These are phyloP conservation scores for Dendrostoma leiphaemia DNA, from an alignment of 2,329 filamentous ascomycete genomes.

Conservation along the genomic window DNA sequence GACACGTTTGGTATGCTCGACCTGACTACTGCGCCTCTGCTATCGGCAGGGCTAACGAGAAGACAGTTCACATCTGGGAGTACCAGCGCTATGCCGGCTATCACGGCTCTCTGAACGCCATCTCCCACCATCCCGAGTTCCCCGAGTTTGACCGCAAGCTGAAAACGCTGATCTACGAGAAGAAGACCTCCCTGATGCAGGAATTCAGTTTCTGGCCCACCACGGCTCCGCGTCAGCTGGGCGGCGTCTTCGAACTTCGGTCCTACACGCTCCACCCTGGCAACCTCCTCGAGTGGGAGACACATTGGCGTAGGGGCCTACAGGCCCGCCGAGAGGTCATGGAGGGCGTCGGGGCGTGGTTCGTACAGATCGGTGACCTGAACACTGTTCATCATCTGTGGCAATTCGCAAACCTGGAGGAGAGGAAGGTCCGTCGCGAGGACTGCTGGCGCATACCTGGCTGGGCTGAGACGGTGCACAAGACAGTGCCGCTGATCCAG, in stretches of 20 bases:
- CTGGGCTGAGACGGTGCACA: constrained; percentile 97
- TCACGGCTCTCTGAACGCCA: constrained; percentile 84
- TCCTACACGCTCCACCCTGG: constrained; percentile 96
- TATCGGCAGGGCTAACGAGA: constrained; percentile 9
- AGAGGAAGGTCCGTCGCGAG: constrained; percentile 85
- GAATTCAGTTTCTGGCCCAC: constrained; percentile 99
- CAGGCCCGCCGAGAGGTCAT: constrained; percentile 92
- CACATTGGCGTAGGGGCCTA: constrained; percentile 91
- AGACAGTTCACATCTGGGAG: constrained; percentile 95
- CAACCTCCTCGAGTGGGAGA: constrained; percentile 97
- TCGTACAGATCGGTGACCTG: constrained; percentile 94
- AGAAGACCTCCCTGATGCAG: constrained; percentile 93
- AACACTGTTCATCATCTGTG: constrained; percentile 98
- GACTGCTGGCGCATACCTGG: constrained; percentile 94
- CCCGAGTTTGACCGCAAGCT: constrained; percentile 80
- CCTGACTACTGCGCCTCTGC: neutral
- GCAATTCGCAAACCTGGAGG: constrained; percentile 97
- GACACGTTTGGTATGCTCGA: constrained; percentile 80
- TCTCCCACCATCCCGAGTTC: constrained; percentile 80
- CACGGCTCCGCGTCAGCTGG: constrained; percentile 81
- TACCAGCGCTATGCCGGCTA: constrained; percentile 97
- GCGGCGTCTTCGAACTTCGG: constrained; percentile 91
- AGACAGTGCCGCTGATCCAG: constrained; percentile 96
- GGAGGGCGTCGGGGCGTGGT: constrained; percentile 98
- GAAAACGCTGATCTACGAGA: constrained; percentile 78